phyloP scores from a whole-genome alignment of 768 basidiomycete species.

The Pisolithus marmoratus region DNA sequence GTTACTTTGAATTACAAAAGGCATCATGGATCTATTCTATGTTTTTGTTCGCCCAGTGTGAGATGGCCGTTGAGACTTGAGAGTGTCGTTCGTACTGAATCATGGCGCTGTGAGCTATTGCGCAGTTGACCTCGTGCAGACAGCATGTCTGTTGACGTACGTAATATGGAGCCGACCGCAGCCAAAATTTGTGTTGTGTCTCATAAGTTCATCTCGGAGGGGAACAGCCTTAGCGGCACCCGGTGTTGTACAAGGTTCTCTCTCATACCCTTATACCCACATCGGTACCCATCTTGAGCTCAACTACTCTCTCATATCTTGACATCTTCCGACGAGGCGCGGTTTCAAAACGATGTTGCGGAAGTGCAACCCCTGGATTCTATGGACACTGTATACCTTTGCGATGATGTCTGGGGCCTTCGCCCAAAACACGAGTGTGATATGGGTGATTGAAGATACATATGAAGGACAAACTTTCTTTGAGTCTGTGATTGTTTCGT shows the following conservation, averaged over 20 bases:
- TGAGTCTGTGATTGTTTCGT: constrained; percentile 41
- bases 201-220: background rate
- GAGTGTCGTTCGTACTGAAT: too few species aligned
- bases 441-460: constrained; percentile 66
- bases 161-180: background rate
- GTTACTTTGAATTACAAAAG: constrained; percentile 10
- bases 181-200: background rate
- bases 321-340: constrained; percentile 7
- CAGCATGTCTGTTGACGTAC: constrained; percentile 13
- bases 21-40: constrained; percentile 4
- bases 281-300: too few species aligned
- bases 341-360: constrained; percentile 2
- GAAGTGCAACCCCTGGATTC: constrained; percentile 7
- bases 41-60: background rate
- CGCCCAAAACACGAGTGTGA: constrained; percentile 31
- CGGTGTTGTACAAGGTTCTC: background rate
- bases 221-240: background rate
- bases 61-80: too few species aligned
- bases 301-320: background rate
- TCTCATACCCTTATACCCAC: background rate
- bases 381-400: constrained; percentile 10
- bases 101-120: background rate
- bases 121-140: constrained; percentile 12
- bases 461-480: constrained; percentile 66
- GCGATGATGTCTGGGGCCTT: constrained; percentile 8